A percentile compares a stretch with the other conserved stretches of the same genome.
Conservation (phyloP, 1,284 basidiomycete genomes). For the Puccinia coronata region DNA sequence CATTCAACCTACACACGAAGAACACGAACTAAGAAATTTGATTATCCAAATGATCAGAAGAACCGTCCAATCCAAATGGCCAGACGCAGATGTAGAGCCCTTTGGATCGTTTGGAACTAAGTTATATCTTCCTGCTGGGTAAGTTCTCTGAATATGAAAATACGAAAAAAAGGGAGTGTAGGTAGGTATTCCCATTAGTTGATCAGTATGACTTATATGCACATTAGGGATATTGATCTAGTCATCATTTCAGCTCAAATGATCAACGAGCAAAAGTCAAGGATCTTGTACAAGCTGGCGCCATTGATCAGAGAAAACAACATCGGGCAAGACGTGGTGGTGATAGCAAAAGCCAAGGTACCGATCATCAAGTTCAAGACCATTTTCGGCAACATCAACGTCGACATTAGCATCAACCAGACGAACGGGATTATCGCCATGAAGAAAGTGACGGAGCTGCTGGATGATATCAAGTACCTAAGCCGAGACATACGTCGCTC, state of each 20-base stretch:
- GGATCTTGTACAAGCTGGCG: slow-evolving; percentile 60
- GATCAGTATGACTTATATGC: neutral
- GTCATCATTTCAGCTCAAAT: slow-evolving; percentile 61
- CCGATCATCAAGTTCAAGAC: slow-evolving; percentile 92
- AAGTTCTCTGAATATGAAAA: slow-evolving; percentile 56
- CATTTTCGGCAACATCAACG: slow-evolving; percentile 62
- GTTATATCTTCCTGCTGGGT: slow-evolving; percentile 91
- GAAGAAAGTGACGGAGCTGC: slow-evolving; percentile 30
- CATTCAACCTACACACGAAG: slow-evolving; percentile 79
- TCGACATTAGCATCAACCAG: slow-evolving; percentile 59
- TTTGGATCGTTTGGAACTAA: slow-evolving; percentile 95
- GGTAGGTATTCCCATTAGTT: slow-evolving; percentile 61
- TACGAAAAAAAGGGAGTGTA: slow-evolving; percentile 68
- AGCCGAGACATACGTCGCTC: slow-evolving; percentile 34
- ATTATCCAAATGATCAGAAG: slow-evolving; percentile 73
- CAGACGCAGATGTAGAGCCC: slow-evolving; percentile 77
- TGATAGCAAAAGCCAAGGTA: slow-evolving; percentile 86
- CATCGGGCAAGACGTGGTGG: slow-evolving; percentile 67
- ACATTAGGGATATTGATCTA: slow-evolving; percentile 65
- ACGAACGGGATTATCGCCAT: slow-evolving; percentile 47
- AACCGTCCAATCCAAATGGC: slow-evolving; percentile 69
- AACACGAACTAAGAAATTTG: slow-evolving; percentile 79
- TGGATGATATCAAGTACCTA: slow-evolving; percentile 25
- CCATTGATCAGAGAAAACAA: slow-evolving; percentile 62
- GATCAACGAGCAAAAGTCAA: slow-evolving; percentile 58